These are phyloP conservation scores for Ettlia oleoabundans DNA, from an alignment of 139 green algal genomes.

Conservation along the genomic window DNA sequence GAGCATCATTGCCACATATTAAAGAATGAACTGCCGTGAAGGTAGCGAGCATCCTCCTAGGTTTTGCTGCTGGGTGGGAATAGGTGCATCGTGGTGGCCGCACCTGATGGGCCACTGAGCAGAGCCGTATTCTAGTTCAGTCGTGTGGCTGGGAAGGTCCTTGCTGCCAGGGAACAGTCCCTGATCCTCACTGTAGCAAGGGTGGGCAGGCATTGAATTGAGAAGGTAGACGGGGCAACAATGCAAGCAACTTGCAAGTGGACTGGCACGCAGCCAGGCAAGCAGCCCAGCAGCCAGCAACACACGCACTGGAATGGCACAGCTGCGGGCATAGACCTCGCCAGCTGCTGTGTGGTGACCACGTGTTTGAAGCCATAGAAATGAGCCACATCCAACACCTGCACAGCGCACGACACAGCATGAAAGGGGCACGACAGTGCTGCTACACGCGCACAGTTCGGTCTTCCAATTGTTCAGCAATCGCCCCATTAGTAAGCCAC, in stretches of 20 bases:
- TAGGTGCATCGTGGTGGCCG: too few species aligned
- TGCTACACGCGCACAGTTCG: too few species aligned
- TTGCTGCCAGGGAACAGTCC: background rate
- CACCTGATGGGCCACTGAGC: conserved; percentile 18
- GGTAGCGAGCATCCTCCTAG: too few species aligned
- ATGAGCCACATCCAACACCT: conserved; percentile 57
- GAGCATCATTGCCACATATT: too few species aligned
- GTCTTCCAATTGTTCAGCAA: too few species aligned
- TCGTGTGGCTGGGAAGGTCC: conserved; percentile 18
- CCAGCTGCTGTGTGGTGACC: conserved; percentile 63
- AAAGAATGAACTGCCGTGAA: too few species aligned
- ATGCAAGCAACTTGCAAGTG: background rate
- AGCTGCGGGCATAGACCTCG: conserved; percentile 47
- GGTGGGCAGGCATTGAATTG: background rate
- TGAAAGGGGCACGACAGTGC: background rate
- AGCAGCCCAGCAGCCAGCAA: background rate
- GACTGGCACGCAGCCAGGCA: background rate
- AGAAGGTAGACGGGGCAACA: background rate
- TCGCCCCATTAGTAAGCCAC: too few species aligned
- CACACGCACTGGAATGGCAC: conserved; percentile 62
- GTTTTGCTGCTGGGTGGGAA: too few species aligned
- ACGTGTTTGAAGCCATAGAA: conserved; percentile 74
- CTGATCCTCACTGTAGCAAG: conserved; percentile 17
- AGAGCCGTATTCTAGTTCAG: conserved; percentile 19
- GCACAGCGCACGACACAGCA: background rate